Conservation (phyloP, 139 green algal species). For the Zygnema cylindricum region DNA sequence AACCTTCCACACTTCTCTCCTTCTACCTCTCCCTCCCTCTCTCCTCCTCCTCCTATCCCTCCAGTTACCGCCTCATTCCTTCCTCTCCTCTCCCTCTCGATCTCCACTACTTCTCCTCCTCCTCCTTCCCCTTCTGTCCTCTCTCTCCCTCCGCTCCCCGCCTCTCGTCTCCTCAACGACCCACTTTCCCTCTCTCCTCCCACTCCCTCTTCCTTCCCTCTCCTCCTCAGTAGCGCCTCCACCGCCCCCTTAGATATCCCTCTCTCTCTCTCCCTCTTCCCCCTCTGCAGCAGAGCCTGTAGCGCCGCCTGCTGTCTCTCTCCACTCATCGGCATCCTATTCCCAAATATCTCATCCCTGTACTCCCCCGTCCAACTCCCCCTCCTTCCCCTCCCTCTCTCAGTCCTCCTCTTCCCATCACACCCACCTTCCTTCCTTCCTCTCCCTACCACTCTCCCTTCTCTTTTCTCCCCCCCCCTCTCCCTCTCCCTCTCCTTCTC, state of each 20-base stretch:
- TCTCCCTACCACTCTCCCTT: background rate
- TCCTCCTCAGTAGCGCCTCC: background rate
- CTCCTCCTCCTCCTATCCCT: background rate
- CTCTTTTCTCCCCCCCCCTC: background rate
- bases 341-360: background rate
- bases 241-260: background rate
- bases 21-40: background rate
- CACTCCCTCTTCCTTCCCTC: background rate
- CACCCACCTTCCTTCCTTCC: background rate
- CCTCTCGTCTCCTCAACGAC: too few species aligned
- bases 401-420: background rate
- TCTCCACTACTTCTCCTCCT: background rate
- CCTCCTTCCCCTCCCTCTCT: background rate
- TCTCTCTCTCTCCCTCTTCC: background rate
- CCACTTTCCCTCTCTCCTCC: background rate
- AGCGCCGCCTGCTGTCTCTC: slow-evolving; percentile 10
- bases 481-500: background rate
- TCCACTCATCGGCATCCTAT: background rate
- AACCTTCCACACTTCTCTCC: too few species aligned
- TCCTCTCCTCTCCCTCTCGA: background rate
- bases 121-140: slow-evolving; percentile 20
- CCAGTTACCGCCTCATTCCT: background rate
- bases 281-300: slow-evolving; percentile 18
- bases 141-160: background rate
- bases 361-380: background rate